These are phyloP conservation scores for Coniochaeta hoffmannii DNA, from an alignment of 2,329 filamentous ascomycete genomes.

Conservation along the genomic window DNA sequence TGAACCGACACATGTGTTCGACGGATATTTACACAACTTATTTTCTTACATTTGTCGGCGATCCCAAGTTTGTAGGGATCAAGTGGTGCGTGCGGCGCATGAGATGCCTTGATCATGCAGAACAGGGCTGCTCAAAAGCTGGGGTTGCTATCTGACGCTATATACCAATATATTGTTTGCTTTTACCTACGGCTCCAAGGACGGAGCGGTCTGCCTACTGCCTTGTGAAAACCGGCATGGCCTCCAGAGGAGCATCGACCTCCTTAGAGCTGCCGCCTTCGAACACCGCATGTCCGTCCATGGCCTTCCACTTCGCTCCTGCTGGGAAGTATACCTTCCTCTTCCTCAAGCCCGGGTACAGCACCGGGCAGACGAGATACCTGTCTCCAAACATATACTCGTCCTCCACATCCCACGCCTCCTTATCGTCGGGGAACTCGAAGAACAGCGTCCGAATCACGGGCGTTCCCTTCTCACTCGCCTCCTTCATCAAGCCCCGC, in stretches of 20 bases:
- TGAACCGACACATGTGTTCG: too few relatives aligned
- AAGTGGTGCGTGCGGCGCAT: not conserved
- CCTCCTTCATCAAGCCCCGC: constrained; percentile 48
- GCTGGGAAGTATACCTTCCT: constrained; percentile 45
- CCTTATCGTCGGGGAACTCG: constrained; percentile 49
- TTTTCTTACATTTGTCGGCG: not conserved
- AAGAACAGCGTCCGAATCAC: constrained; percentile 58
- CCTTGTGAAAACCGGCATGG: not conserved
- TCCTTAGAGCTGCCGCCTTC: not conserved
- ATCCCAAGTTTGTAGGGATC: not conserved
- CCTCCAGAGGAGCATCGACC: not conserved
- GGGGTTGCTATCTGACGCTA: not conserved
- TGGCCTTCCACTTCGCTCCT: not conserved
- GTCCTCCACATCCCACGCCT: constrained; percentile 48
- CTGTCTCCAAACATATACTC: constrained; percentile 58
- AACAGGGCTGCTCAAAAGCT: not conserved
- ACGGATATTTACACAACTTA: not conserved
- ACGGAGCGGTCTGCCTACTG: not conserved
- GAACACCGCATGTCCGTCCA: not conserved
- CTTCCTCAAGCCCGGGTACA: constrained; percentile 36
- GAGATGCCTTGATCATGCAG: not conserved
- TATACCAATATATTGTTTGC: not conserved
- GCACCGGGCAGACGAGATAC: constrained; percentile 51
- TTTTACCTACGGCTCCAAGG: not conserved
- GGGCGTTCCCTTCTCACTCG: constrained; percentile 51